Evolutionary conservation across 2,329 filamentous ascomycete species (phyloP).

Genomic region (Fusarium illudens): DNA sequence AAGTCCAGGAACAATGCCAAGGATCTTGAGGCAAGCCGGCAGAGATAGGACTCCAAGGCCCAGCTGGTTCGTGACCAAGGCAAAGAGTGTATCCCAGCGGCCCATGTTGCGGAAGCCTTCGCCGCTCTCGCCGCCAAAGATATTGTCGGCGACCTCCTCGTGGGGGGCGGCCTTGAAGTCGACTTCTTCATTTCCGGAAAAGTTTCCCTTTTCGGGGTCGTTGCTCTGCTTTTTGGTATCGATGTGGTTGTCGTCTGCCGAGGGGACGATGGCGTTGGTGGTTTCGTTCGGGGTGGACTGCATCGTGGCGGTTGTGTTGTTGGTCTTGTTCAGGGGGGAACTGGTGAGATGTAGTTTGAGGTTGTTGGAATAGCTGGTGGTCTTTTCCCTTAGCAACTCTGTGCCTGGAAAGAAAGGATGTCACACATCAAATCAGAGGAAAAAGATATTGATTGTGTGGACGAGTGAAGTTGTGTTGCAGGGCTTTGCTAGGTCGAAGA

Average conservation of each 20-base stretch:
- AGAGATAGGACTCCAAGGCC: conserved; percentile 33
- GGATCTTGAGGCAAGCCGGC: conserved; percentile 72
- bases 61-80: conserved; percentile 30
- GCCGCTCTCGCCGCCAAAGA: conserved; percentile 11
- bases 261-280: background rate
- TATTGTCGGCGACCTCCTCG: background rate
- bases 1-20: conserved; percentile 71
- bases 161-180: background rate
- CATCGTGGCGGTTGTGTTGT: background rate
- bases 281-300: background rate
- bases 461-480: background rate
- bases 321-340: background rate
- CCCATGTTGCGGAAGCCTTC: conserved; percentile 24
- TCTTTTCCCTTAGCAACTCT: background rate
- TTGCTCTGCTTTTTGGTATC: background rate
- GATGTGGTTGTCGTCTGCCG: background rate
- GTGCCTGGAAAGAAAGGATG: background rate
- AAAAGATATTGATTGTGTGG: background rate
- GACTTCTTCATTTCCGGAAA: background rate
- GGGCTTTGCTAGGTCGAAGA: background rate
- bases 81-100: conserved; percentile 23
- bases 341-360: background rate
- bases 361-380: no score
- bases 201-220: background rate
- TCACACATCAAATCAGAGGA: background rate